phyloP scores from a whole-genome alignment of 768 basidiomycete genomes.

The Mycena leptocephala region DNA sequence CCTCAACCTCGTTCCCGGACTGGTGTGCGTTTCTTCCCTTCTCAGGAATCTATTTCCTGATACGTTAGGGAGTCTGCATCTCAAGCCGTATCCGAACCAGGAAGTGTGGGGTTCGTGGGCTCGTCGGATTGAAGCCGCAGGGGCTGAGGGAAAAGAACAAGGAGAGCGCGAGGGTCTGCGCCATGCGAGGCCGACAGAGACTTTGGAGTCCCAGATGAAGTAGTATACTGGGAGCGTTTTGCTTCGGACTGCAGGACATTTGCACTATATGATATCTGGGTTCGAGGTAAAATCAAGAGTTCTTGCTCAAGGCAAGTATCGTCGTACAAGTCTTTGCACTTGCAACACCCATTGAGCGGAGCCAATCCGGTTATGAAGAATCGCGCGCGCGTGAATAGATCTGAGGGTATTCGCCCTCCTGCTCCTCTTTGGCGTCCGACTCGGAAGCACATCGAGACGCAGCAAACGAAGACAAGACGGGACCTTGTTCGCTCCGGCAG shows the following conservation, averaged over 20 bases:
- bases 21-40: not conserved
- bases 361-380: not conserved
- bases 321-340: slow-evolving; percentile 1
- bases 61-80: not conserved
- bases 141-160: slow-evolving; percentile 1
- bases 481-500: too few relatives aligned
- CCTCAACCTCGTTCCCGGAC: not conserved
- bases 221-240: not conserved
- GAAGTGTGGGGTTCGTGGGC: not conserved
- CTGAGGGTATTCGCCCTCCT: not conserved
- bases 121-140: not conserved
- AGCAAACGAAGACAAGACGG: not conserved
- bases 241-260: not conserved
- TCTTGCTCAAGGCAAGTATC: not conserved
- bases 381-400: not conserved
- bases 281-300: not conserved
- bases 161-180: not conserved
- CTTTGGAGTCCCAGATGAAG: too few relatives aligned
- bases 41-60: not conserved
- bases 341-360: not conserved
- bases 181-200: too few relatives aligned
- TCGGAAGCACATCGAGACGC: not conserved
- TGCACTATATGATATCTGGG: not conserved
- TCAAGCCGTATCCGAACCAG: not conserved
- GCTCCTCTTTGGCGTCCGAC: not conserved